phyloP scores from a whole-genome alignment of 306 rosid genomes.

The Carpinus fangiana region DNA sequence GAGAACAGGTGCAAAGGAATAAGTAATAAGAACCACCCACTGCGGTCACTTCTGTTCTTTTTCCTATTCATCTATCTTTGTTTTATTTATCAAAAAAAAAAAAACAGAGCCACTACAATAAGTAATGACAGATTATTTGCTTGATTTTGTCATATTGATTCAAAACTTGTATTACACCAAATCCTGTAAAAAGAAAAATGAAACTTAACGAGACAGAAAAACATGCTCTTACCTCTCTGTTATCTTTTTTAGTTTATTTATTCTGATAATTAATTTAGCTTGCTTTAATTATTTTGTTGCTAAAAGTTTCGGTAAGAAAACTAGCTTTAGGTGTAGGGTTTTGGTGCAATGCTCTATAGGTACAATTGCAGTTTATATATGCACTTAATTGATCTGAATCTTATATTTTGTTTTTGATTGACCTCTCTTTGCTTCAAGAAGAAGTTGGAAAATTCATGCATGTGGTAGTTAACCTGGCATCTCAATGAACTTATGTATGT shows the following conservation, averaged over 20 bases:
- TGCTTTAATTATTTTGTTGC: neutral
- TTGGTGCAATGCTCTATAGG: neutral
- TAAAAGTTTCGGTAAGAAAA: neutral
- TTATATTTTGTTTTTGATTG: neutral
- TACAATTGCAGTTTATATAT: neutral
- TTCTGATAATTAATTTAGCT: neutral
- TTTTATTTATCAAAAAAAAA: no score
- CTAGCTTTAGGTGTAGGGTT: neutral
- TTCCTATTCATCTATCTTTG: no score
- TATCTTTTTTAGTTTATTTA: neutral
- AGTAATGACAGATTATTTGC: neutral
- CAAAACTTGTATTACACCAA: no score
- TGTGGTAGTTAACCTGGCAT: neutral
- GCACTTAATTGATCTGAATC: neutral
- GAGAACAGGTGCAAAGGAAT: neutral
- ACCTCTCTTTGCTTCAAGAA: neutral
- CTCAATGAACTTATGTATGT: neutral
- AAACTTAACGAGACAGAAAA: no score
- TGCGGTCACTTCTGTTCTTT: no score
- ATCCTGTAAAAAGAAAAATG: no score
- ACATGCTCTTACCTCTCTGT: no score
- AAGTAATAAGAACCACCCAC: neutral
- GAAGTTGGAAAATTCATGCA: neutral
- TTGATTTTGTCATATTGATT: neutral
- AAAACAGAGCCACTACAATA: neutral